phyloP scores from a whole-genome alignment of 805 yeast species.

The Schwanniomyces occidentalis region DNA sequence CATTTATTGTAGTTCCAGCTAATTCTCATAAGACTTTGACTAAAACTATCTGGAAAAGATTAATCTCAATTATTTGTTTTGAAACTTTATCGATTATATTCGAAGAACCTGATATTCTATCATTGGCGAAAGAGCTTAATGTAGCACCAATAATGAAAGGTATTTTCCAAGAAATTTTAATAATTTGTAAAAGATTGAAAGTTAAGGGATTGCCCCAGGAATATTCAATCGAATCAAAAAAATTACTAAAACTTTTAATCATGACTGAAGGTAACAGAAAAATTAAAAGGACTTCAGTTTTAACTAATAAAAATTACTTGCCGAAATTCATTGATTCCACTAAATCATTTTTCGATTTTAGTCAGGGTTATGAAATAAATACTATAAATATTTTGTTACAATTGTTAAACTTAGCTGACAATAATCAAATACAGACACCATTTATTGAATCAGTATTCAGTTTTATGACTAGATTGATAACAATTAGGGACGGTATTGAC shows the following conservation, averaged over 20 bases:
- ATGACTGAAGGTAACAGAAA: conserved; percentile 12
- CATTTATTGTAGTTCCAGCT: conserved; percentile 4
- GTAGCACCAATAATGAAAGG: conserved; percentile 16
- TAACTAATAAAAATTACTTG: conserved; percentile 4
- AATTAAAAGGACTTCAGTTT: conserved; percentile 3
- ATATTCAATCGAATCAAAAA: conserved; percentile 9
- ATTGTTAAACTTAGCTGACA: conserved; percentile 9
- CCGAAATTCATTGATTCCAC: conserved; percentile 14
- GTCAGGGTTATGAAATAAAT: conserved; percentile 11
- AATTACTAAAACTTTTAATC: conserved; percentile 12
- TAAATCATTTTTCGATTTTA: conserved; percentile 12
- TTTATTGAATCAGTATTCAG: conserved; percentile 15
- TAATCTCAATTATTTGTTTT: conserved; percentile 13
- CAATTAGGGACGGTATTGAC: conserved; percentile 10
- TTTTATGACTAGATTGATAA: conserved; percentile 9
- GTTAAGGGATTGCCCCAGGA: conserved; percentile 8
- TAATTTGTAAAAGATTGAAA: conserved; percentile 7
- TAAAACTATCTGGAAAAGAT: conserved; percentile 11
- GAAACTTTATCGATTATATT: conserved; percentile 17
- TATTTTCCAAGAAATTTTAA: conserved; percentile 12
- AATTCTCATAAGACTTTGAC: conserved; percentile 1
- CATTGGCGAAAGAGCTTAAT: conserved; percentile 7
- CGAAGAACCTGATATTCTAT: conserved; percentile 16
- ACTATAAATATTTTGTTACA: conserved; percentile 4
- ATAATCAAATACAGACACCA: conserved; percentile 7